These are phyloP conservation scores for Penicillium roqueforti DNA, from an alignment of 495 filamentous ascomycete genomes.

Conservation along the genomic window DNA sequence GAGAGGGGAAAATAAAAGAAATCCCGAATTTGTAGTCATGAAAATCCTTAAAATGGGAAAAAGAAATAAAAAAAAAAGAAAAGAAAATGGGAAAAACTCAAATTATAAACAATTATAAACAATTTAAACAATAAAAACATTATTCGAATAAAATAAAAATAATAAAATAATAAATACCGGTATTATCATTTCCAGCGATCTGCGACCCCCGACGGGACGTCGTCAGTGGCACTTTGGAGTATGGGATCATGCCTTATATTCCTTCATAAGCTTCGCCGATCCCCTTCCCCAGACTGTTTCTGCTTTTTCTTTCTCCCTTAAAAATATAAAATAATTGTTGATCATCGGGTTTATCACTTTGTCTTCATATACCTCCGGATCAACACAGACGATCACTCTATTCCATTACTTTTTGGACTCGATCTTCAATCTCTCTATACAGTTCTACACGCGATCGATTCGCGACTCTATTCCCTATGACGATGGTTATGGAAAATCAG, in stretches of 20 bases:
- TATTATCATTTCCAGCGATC: slow-evolving; percentile 33
- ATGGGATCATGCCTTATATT: slow-evolving; percentile 28
- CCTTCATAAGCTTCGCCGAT: slow-evolving; percentile 77
- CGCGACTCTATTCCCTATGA: slow-evolving; percentile 52
- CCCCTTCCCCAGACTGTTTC: slow-evolving; percentile 52
- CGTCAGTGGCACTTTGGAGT: slow-evolving; percentile 46
- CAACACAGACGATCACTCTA: slow-evolving; percentile 20
- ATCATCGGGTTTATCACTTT: slow-evolving; percentile 37
- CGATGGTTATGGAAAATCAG: slow-evolving; percentile 85
- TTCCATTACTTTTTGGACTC: not conserved
- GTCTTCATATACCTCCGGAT: slow-evolving; percentile 18
- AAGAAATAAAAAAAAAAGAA: not conserved
- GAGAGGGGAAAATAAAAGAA: not conserved
- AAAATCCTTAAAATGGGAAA: not conserved
- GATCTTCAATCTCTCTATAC: slow-evolving; percentile 17
- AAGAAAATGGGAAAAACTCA: slow-evolving; percentile 8
- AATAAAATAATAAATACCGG: slow-evolving; percentile 11
- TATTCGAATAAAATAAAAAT: slow-evolving; percentile 1
- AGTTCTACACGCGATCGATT: slow-evolving; percentile 11
- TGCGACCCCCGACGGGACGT: slow-evolving; percentile 45
- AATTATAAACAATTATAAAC: too few relatives aligned
- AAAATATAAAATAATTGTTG: slow-evolving; percentile 19
- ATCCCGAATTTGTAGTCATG: too few relatives aligned
- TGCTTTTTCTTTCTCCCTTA: slow-evolving; percentile 30
- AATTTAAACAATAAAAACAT: too few relatives aligned